Percentiles rank a stretch among this genome's conserved stretches.
phyloP scores from a whole-genome alignment of 2,329 filamentous ascomycete genomes.

The Phaeosphaeria sp. region DNA sequence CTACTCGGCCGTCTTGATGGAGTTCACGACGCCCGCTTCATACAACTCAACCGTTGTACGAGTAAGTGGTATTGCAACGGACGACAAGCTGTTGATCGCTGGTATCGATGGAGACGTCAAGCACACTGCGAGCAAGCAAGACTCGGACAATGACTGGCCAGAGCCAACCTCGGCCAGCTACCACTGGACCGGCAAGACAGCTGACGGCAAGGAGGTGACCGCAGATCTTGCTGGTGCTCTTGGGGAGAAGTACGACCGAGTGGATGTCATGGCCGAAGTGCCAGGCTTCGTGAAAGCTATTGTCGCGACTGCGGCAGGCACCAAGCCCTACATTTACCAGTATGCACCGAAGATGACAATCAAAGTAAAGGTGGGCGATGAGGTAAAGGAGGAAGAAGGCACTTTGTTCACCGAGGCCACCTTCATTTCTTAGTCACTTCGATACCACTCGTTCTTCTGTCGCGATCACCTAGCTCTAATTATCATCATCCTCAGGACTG shows the following conservation, averaged over 20 bases:
- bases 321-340: constrained; percentile 98
- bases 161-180: constrained; percentile 79
- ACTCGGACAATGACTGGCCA: constrained; percentile 85
- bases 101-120: constrained; percentile 69
- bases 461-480: constrained; percentile 41
- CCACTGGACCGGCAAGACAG: constrained; percentile 77
- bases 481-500: constrained; percentile 34
- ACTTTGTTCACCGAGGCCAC: constrained; percentile 86
- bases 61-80: constrained; percentile 81
- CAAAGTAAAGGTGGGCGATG: constrained; percentile 84
- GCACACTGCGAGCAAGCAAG: constrained; percentile 73
- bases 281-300: constrained; percentile 95
- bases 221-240: constrained; percentile 74
- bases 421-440: constrained; percentile 75
- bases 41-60: constrained; percentile 86
- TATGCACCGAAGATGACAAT: constrained; percentile 76
- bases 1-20: constrained; percentile 91
- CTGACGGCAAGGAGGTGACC: constrained; percentile 75
- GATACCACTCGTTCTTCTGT: constrained; percentile 24
- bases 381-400: constrained; percentile 80
- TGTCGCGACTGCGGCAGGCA: constrained; percentile 84
- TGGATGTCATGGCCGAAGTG: constrained; percentile 97
- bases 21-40: constrained; percentile 91
- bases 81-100: constrained; percentile 79
- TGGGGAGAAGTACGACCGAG: constrained; percentile 74